Evolutionary conservation across 2,329 filamentous ascomycete species (phyloP).

Genomic region (Aspergillus tubingensis): DNA sequence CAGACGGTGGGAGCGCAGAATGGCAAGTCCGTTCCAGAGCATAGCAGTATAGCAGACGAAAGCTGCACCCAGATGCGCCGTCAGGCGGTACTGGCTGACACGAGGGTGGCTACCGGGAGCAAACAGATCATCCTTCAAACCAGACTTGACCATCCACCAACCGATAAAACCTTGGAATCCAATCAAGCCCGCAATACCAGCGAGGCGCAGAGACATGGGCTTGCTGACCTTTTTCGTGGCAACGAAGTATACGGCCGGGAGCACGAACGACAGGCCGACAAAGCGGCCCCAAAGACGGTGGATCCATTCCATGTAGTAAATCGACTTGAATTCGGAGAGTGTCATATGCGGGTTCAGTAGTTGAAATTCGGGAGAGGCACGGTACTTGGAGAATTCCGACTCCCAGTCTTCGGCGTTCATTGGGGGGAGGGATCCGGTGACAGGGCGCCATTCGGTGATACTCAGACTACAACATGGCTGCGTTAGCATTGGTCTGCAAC

Average conservation of each 20-base stretch:
- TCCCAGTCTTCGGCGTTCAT: constrained; percentile 81
- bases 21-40: constrained; percentile 82
- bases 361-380: constrained; percentile 87
- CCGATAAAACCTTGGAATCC: constrained; percentile 94
- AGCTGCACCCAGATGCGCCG: constrained; percentile 84
- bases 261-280: constrained; percentile 83
- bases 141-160: constrained; percentile 99
- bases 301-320: constrained; percentile 99
- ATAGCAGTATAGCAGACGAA: constrained; percentile 94
- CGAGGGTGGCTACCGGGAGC: constrained; percentile 85
- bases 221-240: constrained; percentile 74
- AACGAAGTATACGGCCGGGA: constrained; percentile 88
- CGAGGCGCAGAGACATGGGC: constrained; percentile 73
- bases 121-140: constrained; percentile 93
- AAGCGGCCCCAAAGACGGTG: constrained; percentile 93
- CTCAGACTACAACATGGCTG: constrained; percentile 65
- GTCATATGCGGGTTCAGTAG: constrained; percentile 92
- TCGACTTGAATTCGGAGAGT: constrained; percentile 92
- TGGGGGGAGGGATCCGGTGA: constrained; percentile 88
- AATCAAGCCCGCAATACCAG: constrained; percentile 84
- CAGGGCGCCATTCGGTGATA: constrained; percentile 98
- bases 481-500: constrained; percentile 1
- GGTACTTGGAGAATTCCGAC: constrained; percentile 89
- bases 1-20: constrained; percentile 75
- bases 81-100: constrained; percentile 90